A percentile compares a stretch with the other conserved stretches of the same genome.
These are phyloP conservation scores for Colletotrichum sp. DNA, from an alignment of 2,329 filamentous ascomycete genomes.

Conservation along the genomic window DNA sequence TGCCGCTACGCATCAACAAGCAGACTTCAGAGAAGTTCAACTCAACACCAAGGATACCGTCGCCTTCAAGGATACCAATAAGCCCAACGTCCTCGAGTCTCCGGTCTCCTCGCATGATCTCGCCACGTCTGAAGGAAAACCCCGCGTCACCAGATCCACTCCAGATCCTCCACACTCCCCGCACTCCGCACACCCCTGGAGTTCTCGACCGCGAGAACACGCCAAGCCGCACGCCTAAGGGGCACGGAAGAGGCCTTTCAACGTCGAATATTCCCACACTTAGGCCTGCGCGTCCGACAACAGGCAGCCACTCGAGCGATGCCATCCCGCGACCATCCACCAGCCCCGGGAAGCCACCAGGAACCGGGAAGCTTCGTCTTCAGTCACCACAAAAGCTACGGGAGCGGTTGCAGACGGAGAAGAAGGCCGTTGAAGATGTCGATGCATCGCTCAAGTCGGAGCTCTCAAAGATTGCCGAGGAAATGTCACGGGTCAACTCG, in stretches of 20 bases:
- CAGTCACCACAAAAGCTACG: constrained; percentile 78
- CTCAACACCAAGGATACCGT: constrained; percentile 50
- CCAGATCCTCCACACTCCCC: background rate
- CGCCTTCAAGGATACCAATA: constrained; percentile 57
- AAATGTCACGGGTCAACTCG: constrained; percentile 67
- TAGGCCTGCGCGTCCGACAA: constrained; percentile 40
- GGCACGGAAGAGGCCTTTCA: constrained; percentile 56
- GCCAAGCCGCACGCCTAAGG: constrained; percentile 9
- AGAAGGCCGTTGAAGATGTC: constrained; percentile 72
- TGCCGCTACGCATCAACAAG: constrained; percentile 58
- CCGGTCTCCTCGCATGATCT: constrained; percentile 39
- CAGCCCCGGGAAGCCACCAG: constrained; percentile 44
- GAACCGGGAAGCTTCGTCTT: constrained; percentile 64
- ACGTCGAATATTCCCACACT: constrained; percentile 61
- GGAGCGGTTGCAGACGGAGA: constrained; percentile 84
- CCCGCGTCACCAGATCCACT: constrained; percentile 21
- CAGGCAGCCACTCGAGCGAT: constrained; percentile 26
- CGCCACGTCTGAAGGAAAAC: constrained; percentile 51
- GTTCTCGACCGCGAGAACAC: constrained; percentile 9
- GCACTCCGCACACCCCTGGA: background rate
- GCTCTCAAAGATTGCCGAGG: constrained; percentile 79
- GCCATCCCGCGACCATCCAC: constrained; percentile 29
- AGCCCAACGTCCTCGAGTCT: constrained; percentile 49
- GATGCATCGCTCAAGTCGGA: constrained; percentile 76
- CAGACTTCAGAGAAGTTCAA: constrained; percentile 63